phyloP scores from a whole-genome alignment of 768 basidiomycete genomes.

The Daedalea quercina region DNA sequence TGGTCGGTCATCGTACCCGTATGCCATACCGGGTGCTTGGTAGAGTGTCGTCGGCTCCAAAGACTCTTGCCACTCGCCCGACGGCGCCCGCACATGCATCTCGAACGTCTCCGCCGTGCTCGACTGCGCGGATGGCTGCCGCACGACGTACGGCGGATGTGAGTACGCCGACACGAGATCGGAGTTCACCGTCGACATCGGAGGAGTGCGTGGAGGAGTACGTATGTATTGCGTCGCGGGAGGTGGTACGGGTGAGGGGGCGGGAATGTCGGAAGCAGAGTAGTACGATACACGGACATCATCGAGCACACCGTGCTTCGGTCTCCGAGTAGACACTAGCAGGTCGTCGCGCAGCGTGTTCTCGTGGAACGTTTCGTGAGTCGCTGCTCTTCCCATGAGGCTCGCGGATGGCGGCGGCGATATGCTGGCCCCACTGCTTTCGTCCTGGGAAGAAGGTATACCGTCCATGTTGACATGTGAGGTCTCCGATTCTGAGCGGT shows the following conservation, averaged over 20 bases:
- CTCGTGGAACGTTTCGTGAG: conserved; percentile 3
- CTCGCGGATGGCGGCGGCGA: conserved; percentile 15
- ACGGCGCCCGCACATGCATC: conserved; percentile 30
- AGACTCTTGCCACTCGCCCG: conserved; percentile 10
- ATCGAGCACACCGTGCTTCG: conserved; percentile 3
- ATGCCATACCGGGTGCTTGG: conserved; percentile 3
- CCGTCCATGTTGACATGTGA: conserved; percentile 22
- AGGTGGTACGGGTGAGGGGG: conserved; percentile 53
- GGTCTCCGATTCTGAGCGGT: conserved; percentile 59
- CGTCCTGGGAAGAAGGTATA: neutral
- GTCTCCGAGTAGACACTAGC: conserved; percentile 1
- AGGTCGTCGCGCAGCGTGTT: conserved; percentile 2
- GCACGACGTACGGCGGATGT: conserved; percentile 11
- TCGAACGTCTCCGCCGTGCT: conserved; percentile 27
- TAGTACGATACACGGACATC: conserved; percentile 43
- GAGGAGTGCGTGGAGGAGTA: conserved; percentile 19
- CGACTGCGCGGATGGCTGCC: conserved; percentile 18
- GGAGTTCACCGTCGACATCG: conserved; percentile 20
- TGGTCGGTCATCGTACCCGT: conserved; percentile 10
- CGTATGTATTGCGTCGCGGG: conserved; percentile 18
- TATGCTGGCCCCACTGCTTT: conserved; percentile 9
- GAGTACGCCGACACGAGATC: conserved; percentile 9
- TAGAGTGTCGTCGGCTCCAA: neutral
- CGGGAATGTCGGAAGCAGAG: conserved; percentile 43
- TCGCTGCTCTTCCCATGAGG: conserved; percentile 3